These are phyloP conservation scores for Trichoderma citrinoviride DNA, from an alignment of 2,329 filamentous ascomycete species.

Conservation along the genomic window DNA sequence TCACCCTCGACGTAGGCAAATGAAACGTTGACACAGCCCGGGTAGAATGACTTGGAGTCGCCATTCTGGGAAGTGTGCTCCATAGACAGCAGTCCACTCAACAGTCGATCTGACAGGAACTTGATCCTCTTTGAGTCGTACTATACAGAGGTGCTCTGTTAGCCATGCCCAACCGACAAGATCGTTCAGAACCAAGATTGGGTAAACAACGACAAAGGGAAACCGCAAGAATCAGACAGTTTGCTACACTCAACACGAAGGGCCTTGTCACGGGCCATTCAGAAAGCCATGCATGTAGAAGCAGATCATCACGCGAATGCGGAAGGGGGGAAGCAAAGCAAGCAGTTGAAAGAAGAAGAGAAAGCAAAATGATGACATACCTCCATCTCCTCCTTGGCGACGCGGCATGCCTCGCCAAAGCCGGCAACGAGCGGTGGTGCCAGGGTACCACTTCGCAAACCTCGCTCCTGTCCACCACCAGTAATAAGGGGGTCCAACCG, in stretches of 20 bases:
- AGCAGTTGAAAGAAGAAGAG: conserved; percentile 13
- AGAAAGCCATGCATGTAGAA: conserved; percentile 90
- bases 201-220: background rate
- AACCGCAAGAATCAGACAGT: conserved; percentile 53
- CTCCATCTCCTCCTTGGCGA: conserved; percentile 84
- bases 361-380: conserved; percentile 56
- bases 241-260: conserved; percentile 63
- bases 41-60: conserved; percentile 78
- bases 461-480: conserved; percentile 93
- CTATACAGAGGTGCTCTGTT: conserved; percentile 46
- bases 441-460: conserved; percentile 88
- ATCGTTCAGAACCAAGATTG: background rate
- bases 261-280: conserved; percentile 65
- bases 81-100: conserved; percentile 78
- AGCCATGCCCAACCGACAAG: background rate
- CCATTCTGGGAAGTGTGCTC: conserved; percentile 94
- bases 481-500: conserved; percentile 94
- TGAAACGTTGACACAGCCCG: conserved; percentile 96
- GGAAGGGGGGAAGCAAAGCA: conserved; percentile 10
- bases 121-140: conserved; percentile 89
- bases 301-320: conserved; percentile 67
- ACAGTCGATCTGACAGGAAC: conserved; percentile 75
- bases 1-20: conserved; percentile 99
- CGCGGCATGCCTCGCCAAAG: conserved; percentile 91
- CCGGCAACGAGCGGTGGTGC: conserved; percentile 86